Conservation (phyloP, 2,329 filamentous ascomycete genomes). For the Fusarium odoratissimum region DNA sequence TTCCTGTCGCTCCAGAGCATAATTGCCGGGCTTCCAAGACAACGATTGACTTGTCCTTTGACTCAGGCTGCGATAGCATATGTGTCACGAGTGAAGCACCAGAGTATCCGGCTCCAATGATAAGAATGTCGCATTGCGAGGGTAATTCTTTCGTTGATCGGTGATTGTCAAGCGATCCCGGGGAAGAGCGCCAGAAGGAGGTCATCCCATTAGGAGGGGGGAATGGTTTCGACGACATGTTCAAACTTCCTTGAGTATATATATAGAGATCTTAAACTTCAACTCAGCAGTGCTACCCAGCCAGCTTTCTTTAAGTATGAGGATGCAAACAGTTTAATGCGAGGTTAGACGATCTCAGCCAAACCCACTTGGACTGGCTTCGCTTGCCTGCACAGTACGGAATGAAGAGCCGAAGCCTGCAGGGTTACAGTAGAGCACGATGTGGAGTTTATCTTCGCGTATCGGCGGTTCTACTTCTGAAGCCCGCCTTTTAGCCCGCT, state of each 20-base stretch:
- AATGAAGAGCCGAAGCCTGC: not conserved
- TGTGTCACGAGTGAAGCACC: conserved; percentile 59
- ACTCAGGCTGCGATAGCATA: conserved; percentile 41
- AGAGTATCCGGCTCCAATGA: conserved; percentile 61
- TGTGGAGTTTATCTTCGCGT: not conserved
- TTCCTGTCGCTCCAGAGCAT: conserved; percentile 54
- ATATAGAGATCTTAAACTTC: not conserved
- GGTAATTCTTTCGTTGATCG: conserved; percentile 46
- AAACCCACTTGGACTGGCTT: not conserved
- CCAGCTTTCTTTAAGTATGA: too few species aligned
- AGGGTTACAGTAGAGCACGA: too few species aligned
- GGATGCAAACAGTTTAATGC: not conserved
- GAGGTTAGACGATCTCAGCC: not conserved
- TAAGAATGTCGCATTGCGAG: conserved; percentile 55
- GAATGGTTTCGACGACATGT: not conserved
- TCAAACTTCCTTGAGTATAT: too few species aligned
- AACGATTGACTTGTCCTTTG: conserved; percentile 40
- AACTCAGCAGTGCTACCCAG: too few species aligned
- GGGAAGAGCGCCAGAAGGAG: conserved; percentile 24
- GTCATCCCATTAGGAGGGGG: conserved; percentile 14
- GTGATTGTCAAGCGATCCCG: not conserved
- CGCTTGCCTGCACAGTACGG: not conserved
- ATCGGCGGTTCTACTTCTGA: not conserved
- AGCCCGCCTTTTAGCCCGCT: not conserved
- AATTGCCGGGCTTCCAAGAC: conserved; percentile 51